Evolutionary conservation across 495 filamentous ascomycete species (phyloP).

Genomic region (Annulohypoxylon bovei): DNA sequence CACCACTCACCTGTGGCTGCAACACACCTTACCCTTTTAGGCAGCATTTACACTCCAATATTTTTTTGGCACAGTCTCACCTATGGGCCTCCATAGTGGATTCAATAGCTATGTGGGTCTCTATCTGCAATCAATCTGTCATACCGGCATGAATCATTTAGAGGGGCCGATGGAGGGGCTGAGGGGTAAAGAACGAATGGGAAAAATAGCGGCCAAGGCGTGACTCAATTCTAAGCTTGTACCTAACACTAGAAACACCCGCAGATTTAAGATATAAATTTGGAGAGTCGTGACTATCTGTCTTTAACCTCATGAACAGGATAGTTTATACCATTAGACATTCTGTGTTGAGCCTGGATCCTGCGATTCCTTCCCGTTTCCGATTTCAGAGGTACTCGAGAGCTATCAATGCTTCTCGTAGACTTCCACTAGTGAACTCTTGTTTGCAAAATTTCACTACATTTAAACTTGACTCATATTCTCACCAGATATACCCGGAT

Average conservation of each 20-base stretch:
- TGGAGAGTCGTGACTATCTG: conserved; percentile 20
- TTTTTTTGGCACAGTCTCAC: background rate
- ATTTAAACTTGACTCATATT: conserved; percentile 3
- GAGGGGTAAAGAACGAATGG: conserved; percentile 25
- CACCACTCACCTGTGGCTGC: no score
- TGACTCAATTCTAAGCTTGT: conserved; percentile 35
- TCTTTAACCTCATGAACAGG: conserved; percentile 29
- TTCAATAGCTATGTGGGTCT: background rate
- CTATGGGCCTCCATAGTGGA: background rate
- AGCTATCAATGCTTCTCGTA: background rate
- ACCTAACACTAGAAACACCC: background rate
- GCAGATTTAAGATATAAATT: conserved; percentile 14
- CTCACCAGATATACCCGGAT: background rate
- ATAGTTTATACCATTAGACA: conserved; percentile 12
- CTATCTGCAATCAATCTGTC: background rate
- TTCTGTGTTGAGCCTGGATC: conserved; percentile 24
- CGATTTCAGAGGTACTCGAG: conserved; percentile 9
- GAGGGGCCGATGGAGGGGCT: conserved; percentile 41
- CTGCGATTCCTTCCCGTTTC: conserved; percentile 11
- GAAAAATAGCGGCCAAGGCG: conserved; percentile 29
- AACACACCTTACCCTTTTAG: no score
- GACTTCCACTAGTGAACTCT: conserved; percentile 12
- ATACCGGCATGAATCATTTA: conserved; percentile 7
- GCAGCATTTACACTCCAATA: no score
- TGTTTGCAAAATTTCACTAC: conserved; percentile 14